phyloP scores from a whole-genome alignment of 306 rosid species.

The Luffa acutangula region DNA sequence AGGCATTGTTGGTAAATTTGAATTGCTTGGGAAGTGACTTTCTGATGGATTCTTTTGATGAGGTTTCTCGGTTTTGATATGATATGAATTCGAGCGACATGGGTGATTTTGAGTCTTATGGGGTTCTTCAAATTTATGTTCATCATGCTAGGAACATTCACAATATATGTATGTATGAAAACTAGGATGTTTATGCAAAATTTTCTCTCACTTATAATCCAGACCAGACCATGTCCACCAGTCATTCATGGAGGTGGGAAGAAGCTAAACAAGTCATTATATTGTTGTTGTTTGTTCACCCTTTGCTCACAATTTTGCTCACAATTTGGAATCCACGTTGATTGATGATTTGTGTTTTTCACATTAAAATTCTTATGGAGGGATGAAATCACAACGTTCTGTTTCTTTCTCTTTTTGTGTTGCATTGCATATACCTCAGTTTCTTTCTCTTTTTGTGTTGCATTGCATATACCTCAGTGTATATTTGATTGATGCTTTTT shows the following conservation, averaged over 20 bases:
- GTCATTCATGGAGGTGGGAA: slow-evolving; percentile 73
- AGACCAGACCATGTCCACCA: slow-evolving; percentile 64
- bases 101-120: slow-evolving; percentile 33
- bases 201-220: slow-evolving; percentile 85
- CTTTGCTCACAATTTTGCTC: not conserved
- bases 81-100: slow-evolving; percentile 31
- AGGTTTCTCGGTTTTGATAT: slow-evolving; percentile 41
- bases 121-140: slow-evolving; percentile 67
- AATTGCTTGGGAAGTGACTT: not conserved
- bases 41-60: slow-evolving; percentile 63
- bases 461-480: slow-evolving; percentile 12
- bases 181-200: slow-evolving; percentile 89
- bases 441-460: not conserved
- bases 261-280: slow-evolving; percentile 18
- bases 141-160: slow-evolving; percentile 88
- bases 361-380: not conserved
- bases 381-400: slow-evolving; percentile 4
- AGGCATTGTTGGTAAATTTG: not conserved
- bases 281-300: not conserved
- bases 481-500: not conserved
- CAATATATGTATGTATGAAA: slow-evolving; percentile 86
- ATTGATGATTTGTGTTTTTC: not conserved
- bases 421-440: slow-evolving; percentile 13
- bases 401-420: not conserved
- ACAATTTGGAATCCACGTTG: not conserved